These are phyloP conservation scores for Chlorophyllum brunneum DNA, from an alignment of 768 basidiomycete genomes.

Conservation along the genomic window DNA sequence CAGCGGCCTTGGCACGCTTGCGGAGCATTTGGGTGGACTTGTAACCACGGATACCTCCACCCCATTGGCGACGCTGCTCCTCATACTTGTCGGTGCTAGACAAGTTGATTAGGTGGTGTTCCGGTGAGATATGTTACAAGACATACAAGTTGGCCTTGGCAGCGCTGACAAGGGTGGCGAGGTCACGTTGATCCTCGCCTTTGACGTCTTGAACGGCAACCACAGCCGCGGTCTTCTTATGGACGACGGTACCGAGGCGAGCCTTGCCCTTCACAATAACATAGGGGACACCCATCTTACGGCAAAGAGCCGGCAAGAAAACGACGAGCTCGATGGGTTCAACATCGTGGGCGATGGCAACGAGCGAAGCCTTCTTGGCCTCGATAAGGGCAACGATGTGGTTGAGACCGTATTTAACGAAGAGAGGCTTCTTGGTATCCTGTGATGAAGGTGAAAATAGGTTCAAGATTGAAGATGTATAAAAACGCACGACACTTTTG, in stretches of 20 bases:
- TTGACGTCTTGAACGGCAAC: constrained; percentile 90
- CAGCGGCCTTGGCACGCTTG: constrained; percentile 91
- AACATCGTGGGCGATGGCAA: constrained; percentile 96
- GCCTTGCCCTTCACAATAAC: constrained; percentile 99
- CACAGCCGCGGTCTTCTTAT: constrained; percentile 97
- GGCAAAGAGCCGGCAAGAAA: constrained; percentile 96
- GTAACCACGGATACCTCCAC: constrained; percentile 93
- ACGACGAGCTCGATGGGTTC: constrained; percentile 99
- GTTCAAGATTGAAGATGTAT: neutral
- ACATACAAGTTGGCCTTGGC: constrained; percentile 97
- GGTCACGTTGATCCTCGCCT: constrained; percentile 91
- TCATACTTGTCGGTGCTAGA: constrained; percentile 88
- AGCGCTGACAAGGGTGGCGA: constrained; percentile 88
- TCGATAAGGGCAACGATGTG: constrained; percentile 94
- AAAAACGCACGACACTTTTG: constrained; percentile 34
- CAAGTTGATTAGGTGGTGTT: constrained; percentile 5
- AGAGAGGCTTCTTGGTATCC: constrained; percentile 93
- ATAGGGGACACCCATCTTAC: constrained; percentile 99
- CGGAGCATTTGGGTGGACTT: constrained; percentile 92
- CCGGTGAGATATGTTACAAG: neutral
- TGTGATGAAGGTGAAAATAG: constrained; percentile 21
- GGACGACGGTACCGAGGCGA: constrained; percentile 94
- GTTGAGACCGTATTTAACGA: constrained; percentile 96
- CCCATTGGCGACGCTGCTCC: constrained; percentile 88
- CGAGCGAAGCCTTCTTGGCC: constrained; percentile 95